These are phyloP conservation scores for Graphilbum sp. DNA, from an alignment of 2,329 filamentous ascomycete genomes.

Conservation along the genomic window DNA sequence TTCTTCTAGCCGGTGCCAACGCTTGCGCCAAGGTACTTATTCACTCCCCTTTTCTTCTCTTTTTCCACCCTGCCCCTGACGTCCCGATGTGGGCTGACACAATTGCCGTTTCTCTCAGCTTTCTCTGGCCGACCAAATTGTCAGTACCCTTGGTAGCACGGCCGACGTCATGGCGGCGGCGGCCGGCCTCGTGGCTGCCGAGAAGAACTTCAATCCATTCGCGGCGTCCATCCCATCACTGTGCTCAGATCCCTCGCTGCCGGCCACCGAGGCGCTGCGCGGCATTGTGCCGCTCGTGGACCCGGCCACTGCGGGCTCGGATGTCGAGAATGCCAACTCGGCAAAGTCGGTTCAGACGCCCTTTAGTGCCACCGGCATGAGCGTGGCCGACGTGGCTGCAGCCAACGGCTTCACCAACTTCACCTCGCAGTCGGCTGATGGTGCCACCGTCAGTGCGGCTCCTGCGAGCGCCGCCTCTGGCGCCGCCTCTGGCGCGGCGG, in stretches of 20 bases:
- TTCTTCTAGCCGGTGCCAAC: slow-evolving; percentile 47
- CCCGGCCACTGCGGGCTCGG: slow-evolving; percentile 40
- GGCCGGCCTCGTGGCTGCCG: slow-evolving; percentile 10
- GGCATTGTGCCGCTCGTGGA: slow-evolving; percentile 54
- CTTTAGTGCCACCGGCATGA: slow-evolving; percentile 41
- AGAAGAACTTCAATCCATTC: slow-evolving; percentile 27
- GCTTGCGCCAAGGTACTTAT: slow-evolving; percentile 36
- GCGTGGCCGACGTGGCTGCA: slow-evolving; percentile 45
- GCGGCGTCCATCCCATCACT: slow-evolving; percentile 41
- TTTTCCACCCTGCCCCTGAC: neutral
- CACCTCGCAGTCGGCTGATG: slow-evolving; percentile 20
- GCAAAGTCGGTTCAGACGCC: slow-evolving; percentile 32
- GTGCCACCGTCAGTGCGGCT: slow-evolving; percentile 11
- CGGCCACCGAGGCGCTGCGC: slow-evolving; percentile 41
- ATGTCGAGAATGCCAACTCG: slow-evolving; percentile 45
- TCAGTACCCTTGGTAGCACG: slow-evolving; percentile 41
- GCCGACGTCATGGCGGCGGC: slow-evolving; percentile 45
- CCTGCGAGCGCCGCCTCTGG: slow-evolving; percentile 7
- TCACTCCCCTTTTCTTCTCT: neutral
- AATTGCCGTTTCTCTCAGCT: slow-evolving; percentile 23
- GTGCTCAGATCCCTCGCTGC: slow-evolving; percentile 46
- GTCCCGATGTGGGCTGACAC: neutral
- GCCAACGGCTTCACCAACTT: slow-evolving; percentile 49
- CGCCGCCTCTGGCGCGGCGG: slow-evolving; percentile 1
- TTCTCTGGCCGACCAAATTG: slow-evolving; percentile 45